Percentiles rank a stretch among this genome's conserved stretches.
phyloP scores from a whole-genome alignment of 495 filamentous ascomycete genomes.

The Lasiosphaeris hirsuta region DNA sequence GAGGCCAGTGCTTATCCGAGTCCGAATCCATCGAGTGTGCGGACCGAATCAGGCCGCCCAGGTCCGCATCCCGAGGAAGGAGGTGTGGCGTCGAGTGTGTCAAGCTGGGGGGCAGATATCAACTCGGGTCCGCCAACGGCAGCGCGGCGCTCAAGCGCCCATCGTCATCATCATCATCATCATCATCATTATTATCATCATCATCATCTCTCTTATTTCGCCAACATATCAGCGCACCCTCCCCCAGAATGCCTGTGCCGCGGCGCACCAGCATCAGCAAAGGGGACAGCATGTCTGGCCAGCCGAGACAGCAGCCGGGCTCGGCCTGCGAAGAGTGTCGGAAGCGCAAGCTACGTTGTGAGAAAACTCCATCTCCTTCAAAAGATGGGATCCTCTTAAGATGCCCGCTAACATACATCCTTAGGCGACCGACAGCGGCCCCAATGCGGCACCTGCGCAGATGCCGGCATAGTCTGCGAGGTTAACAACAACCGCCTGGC shows the following conservation, averaged over 20 bases:
- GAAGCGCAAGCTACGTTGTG: constrained; percentile 46
- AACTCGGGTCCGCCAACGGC: no score
- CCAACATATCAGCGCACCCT: neutral
- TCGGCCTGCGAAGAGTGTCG: constrained; percentile 49
- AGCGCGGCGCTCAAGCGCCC: no score
- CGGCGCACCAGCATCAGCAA: constrained; percentile 20
- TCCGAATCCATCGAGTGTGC: no score
- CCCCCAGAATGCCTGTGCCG: constrained; percentile 13
- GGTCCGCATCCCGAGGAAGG: no score
- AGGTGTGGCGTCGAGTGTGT: no score
- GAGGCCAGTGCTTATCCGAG: no score
- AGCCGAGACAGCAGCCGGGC: constrained; percentile 41
- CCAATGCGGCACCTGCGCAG: constrained; percentile 48
- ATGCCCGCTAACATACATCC: neutral
- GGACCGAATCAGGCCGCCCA: no score
- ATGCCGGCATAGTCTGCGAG: constrained; percentile 47
- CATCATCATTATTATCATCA: neutral
- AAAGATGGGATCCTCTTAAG: neutral
- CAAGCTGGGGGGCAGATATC: no score
- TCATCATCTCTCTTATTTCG: constrained; percentile 1
- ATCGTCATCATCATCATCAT: neutral
- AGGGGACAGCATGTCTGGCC: constrained; percentile 7
- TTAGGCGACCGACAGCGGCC: constrained; percentile 49
- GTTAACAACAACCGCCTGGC: constrained; percentile 45
- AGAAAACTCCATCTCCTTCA: neutral